These are phyloP conservation scores for Narthecium ossifragum DNA, from an alignment of 106 monocot genomes.

Conservation along the genomic window DNA sequence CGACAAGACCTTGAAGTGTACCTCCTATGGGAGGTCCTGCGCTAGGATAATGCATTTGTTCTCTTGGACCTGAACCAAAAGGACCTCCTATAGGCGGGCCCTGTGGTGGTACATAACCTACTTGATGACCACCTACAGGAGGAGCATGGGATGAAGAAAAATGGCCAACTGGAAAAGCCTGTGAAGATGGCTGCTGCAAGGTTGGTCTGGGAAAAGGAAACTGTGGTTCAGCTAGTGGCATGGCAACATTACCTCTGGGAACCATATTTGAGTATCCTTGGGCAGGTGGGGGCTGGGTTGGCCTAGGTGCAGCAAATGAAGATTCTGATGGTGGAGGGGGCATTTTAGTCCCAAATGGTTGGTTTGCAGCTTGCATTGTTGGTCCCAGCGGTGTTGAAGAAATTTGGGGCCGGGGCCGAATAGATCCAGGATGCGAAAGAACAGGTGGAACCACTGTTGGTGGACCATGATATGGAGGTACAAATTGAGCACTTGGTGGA, in stretches of 20 bases:
- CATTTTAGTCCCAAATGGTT: conserved; percentile 13
- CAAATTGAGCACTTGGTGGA: conserved; percentile 17
- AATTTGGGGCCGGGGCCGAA: conserved; percentile 27
- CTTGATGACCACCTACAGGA: conserved; percentile 32
- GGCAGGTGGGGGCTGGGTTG: conserved; percentile 17
- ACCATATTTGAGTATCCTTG: conserved; percentile 16
- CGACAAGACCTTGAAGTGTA: conserved; percentile 59
- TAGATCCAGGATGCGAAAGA: conserved; percentile 21
- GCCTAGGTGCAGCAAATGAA: conserved; percentile 23
- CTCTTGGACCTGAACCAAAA: conserved; percentile 27
- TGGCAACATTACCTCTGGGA: conserved; percentile 25
- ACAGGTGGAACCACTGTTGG: conserved; percentile 9
- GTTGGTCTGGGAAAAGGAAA: conserved; percentile 27
- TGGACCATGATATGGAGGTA: conserved; percentile 29
- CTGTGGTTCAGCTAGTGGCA: conserved; percentile 22
- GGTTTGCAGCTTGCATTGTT: conserved; percentile 26
- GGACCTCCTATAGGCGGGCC: conserved; percentile 38
- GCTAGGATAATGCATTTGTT: conserved; percentile 41
- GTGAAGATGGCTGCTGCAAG: conserved; percentile 26
- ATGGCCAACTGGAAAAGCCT: conserved; percentile 15
- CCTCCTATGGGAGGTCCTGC: conserved; percentile 49
- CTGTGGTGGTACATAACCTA: conserved; percentile 24
- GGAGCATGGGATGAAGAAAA: conserved; percentile 13
- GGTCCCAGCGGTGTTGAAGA: conserved; percentile 28
- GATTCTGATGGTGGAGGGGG: conserved; percentile 18